These are phyloP conservation scores for Grosmannia serpens DNA, from an alignment of 2,329 filamentous ascomycete species.

Conservation along the genomic window DNA sequence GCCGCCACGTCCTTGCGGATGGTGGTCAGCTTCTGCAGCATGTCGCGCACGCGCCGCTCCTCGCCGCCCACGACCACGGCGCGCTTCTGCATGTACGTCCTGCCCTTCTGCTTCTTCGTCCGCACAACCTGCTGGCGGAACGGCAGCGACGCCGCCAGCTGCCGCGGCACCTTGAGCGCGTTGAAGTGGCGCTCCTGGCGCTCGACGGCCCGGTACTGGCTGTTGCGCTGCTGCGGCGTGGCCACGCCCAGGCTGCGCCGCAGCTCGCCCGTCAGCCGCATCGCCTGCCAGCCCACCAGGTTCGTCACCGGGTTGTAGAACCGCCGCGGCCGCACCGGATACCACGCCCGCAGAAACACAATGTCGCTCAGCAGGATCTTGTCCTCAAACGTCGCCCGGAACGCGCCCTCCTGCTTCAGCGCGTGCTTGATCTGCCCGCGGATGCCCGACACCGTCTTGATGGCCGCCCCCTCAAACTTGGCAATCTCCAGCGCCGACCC, in stretches of 20 bases:
- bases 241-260: conserved; percentile 63
- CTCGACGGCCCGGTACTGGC: conserved; percentile 64
- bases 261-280: conserved; percentile 90
- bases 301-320: conserved; percentile 98
- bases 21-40: conserved; percentile 89
- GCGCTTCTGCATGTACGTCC: conserved; percentile 90
- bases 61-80: conserved; percentile 81
- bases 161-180: conserved; percentile 62
- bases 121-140: conserved; percentile 84
- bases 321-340: conserved; percentile 83
- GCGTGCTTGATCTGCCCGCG: conserved; percentile 96
- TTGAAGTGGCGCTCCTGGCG: conserved; percentile 66
- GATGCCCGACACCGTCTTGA: conserved; percentile 92
- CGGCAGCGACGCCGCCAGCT: conserved; percentile 72
- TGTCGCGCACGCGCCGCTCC: conserved; percentile 75
- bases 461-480: conserved; percentile 92
- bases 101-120: conserved; percentile 66
- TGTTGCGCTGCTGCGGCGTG: conserved; percentile 74
- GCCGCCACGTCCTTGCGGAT: conserved; percentile 82
- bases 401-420: conserved; percentile 88
- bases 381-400: conserved; percentile 96
- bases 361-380: conserved; percentile 96
- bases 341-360: conserved; percentile 93
- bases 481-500: conserved; percentile 84
- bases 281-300: conserved; percentile 81